These are phyloP conservation scores for Crithidia brevicula DNA, from an alignment of 208 protist species.

Conservation along the genomic window DNA sequence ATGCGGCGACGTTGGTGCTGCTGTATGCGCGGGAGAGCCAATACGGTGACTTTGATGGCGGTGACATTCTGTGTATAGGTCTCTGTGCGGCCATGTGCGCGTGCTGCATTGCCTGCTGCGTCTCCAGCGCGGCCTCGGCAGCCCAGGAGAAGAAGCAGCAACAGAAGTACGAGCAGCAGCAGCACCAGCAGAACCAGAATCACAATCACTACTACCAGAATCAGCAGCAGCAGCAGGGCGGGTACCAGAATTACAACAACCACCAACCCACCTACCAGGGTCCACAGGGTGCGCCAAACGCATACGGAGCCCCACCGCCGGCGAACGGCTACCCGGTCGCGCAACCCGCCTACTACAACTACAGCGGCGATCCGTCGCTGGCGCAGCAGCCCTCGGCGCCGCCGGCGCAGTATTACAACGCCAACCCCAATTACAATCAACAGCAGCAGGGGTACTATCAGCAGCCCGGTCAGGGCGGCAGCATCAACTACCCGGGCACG, in stretches of 20 bases:
- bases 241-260: conserved; percentile 12
- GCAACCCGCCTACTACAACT: conserved; percentile 38
- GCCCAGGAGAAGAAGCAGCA: background rate
- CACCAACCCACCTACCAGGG: conserved; percentile 11
- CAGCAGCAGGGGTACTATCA: conserved; percentile 14
- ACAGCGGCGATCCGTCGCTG: conserved; percentile 17
- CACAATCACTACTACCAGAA: conserved; percentile 7
- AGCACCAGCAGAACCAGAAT: conserved; percentile 14
- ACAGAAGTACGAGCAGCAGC: conserved; percentile 5
- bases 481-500: background rate
- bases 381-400: background rate
- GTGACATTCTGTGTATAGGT: conserved; percentile 14
- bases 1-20: conserved; percentile 17
- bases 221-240: background rate
- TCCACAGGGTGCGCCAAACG: background rate
- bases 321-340: conserved; percentile 20
- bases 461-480: background rate
- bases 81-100: conserved; percentile 17
- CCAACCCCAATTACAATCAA: background rate
- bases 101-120: conserved; percentile 24
- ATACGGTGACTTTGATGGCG: conserved; percentile 20
- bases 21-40: conserved; percentile 22
- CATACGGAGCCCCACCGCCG: conserved; percentile 24
- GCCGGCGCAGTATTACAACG: conserved; percentile 15
- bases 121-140: background rate